Evolutionary conservation across 2,329 filamentous ascomycete species (phyloP), one percentile per base, ranked within the genome.

Genomic region (Monosporascus sp.): DNA sequence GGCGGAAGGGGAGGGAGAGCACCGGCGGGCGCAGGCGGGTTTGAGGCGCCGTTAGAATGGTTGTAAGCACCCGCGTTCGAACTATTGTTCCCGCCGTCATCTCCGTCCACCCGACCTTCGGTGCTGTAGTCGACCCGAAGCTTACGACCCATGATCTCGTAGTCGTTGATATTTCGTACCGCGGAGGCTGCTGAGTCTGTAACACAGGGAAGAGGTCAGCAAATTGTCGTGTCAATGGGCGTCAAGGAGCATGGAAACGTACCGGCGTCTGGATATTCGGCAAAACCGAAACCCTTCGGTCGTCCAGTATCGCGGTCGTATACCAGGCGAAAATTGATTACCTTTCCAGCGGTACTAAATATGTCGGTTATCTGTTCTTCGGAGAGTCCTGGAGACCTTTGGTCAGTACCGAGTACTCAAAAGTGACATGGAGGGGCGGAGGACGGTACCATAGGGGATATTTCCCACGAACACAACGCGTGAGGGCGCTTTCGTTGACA

Each of bases 361-460:
- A 96, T 96, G 63, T 97, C 90, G 67, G 87, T 88, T 64, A 99
- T 96, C 70, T 96, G 89, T 70, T 97, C 92, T 74, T 99, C 94
- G 31, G 91, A 96, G 60, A 97, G 85, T 58, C 93, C 92, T 96
- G 65, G 15, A 15, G 20, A 24, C 6, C n/a, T 18, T 14, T 44
- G 3, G 52, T 57, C 17, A 58, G 27, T 27, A 11, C 35, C 11
- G 36, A 38, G 44, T 5, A n/a, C n/a, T 9, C 18, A 11, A 27
- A 27, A n/a, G 24, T 7, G 36, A 5, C 25, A 27, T 18, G 17
- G 37, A n/a, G 24, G 36, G 11, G 6, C 17, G 41, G 56, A 22
- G 39, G 36, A 50, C 3, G 60, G 60, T 73, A 87, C 86, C 88
- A 72, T 91, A 92, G n/a, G 87, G 86, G 61, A 90, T 91, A 66